These are phyloP conservation scores for Cadophora sp. DNA, from an alignment of 2,329 filamentous ascomycete genomes.

Conservation along the genomic window DNA sequence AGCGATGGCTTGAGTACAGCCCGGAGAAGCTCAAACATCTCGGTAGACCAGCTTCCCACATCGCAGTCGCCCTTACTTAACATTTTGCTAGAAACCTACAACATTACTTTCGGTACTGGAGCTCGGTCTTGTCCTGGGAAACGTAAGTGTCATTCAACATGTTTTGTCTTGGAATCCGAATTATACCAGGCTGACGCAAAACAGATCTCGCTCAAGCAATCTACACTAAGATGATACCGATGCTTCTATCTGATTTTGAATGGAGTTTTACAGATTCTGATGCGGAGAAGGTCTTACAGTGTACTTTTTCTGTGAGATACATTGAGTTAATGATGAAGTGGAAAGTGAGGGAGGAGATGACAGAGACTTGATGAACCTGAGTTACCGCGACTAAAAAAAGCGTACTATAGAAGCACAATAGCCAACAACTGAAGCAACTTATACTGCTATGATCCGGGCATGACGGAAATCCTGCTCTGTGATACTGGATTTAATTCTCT, in stretches of 20 bases:
- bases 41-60: neutral
- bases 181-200: neutral
- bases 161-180: neutral
- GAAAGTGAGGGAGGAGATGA: constrained; percentile 40
- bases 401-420: too few relatives aligned
- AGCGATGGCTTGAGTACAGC: constrained; percentile 58
- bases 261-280: constrained; percentile 24
- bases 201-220: constrained; percentile 32
- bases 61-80: neutral
- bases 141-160: neutral
- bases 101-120: constrained; percentile 27
- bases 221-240: constrained; percentile 29
- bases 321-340: constrained; percentile 53
- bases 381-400: too few relatives aligned
- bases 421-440: too few relatives aligned
- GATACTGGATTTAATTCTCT: neutral
- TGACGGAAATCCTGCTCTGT: neutral
- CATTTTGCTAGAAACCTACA: constrained; percentile 21
- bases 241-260: constrained; percentile 25
- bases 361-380: neutral
- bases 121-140: constrained; percentile 32
- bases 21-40: constrained; percentile 25
- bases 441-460: too few relatives aligned
- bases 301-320: constrained; percentile 42
- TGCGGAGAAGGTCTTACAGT: constrained; percentile 20